Evolutionary conservation across 805 yeast species (phyloP).

Genomic region (Nakazawaea wickerhamii): DNA sequence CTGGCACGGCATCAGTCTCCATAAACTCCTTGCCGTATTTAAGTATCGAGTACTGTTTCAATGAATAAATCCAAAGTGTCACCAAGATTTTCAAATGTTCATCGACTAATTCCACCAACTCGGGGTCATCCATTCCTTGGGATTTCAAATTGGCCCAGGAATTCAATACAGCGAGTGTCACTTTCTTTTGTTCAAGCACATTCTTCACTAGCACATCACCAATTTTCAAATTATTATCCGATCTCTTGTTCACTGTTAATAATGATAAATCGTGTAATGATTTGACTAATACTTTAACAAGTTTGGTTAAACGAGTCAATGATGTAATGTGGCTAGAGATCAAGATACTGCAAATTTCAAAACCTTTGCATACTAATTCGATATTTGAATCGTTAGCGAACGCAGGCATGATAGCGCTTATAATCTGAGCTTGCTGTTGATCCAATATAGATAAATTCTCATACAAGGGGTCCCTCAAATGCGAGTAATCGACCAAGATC

Average conservation of each 20-base stretch:
- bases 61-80: constrained; percentile 73
- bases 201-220: constrained; percentile 50
- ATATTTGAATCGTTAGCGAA: constrained; percentile 71
- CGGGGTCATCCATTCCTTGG: constrained; percentile 28
- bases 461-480: constrained; percentile 63
- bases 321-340: constrained; percentile 55
- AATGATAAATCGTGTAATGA: constrained; percentile 55
- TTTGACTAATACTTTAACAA: constrained; percentile 58
- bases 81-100: constrained; percentile 56
- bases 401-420: constrained; percentile 84
- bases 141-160: constrained; percentile 67
- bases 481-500: constrained; percentile 55
- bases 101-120: constrained; percentile 43
- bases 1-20: constrained; percentile 38
- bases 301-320: constrained; percentile 42
- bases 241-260: constrained; percentile 21
- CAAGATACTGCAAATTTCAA: constrained; percentile 72
- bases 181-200: constrained; percentile 40
- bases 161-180: constrained; percentile 56
- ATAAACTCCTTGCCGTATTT: constrained; percentile 41
- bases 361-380: constrained; percentile 68
- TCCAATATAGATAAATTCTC: constrained; percentile 69
- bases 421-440: constrained; percentile 92
- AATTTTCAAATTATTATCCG: constrained; percentile 38
- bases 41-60: constrained; percentile 68